Base-by-base conservation (phyloP, 106 monocot species). In the Platanthera guangdongensis region DNA sequence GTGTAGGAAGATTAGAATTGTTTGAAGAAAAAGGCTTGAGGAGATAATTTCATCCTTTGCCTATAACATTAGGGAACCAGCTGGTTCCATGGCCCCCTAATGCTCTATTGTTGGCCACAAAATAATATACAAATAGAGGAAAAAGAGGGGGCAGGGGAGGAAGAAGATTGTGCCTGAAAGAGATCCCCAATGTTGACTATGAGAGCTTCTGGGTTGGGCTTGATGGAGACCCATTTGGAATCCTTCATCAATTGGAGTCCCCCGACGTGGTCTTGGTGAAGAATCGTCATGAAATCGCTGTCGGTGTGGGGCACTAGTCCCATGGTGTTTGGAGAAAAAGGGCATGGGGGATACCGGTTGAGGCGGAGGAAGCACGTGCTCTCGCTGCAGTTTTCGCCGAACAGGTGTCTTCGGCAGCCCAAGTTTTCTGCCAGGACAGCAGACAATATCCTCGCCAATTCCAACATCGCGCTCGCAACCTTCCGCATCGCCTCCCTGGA, bases 101-200 rank as follows among this genome's bases (percentile, higher is more conserved):
- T 39, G 39, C 39, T 39, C 39, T 39, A 39, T 39, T 39, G 39
- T 39, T 39, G 39, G 39, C 39, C 39, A 39, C 39, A 39, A 39
- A 39, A 39, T 39, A 39, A 39, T 39, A 39, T 39, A 18, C n/a
- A 60, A 13, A 18, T 60, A 15, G 60, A 60, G 18, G n/a, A 25
- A 25, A 25, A 25, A 3, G n/a, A 6, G 60, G 5, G 28, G n/a
- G 15, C 19, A 9, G 60, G 39, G 39, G 39, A 3, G 39, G 39
- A 39, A 3, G 39, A 39, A 39, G 39, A 39, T 39, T 16, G 3
- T 69, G 88, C 88, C 82, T 88, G 88, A 80, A 91, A 92, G 82
- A 92, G 92, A 68, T 92, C 92, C 45, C 92, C 92, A 72, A 91
- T 88, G 78, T 91, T 91, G 88, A 91, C 88, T 60, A 86, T 84